These are phyloP conservation scores for Diutina mesorugosa DNA, from an alignment of 1,139 yeast genomes.

Conservation along the genomic window DNA sequence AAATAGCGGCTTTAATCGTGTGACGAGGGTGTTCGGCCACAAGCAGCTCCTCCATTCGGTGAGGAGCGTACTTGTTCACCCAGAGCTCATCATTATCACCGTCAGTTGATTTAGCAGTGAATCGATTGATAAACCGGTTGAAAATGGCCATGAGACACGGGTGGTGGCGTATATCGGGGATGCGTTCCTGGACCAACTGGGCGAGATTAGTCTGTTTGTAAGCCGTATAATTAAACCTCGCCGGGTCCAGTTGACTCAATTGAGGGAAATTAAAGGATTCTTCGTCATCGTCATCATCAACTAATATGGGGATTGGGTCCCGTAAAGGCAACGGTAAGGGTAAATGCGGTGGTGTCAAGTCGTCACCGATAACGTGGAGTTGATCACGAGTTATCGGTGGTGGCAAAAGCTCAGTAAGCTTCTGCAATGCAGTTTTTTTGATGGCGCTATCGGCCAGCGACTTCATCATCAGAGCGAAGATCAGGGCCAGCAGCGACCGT, in stretches of 20 bases:
- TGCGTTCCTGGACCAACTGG: background rate
- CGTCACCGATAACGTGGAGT: constrained; percentile 9
- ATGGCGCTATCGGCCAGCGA: constrained; percentile 6
- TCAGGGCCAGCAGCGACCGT: constrained; percentile 5
- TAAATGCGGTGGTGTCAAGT: background rate
- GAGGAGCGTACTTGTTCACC: background rate
- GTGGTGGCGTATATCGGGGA: background rate
- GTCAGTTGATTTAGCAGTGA: background rate
- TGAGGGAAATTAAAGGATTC: constrained; percentile 3
- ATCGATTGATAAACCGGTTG: background rate
- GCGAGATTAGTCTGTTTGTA: background rate
- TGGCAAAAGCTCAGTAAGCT: constrained; percentile 10
- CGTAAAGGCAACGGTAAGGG: background rate
- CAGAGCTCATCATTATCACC: background rate
- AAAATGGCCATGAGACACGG: background rate
- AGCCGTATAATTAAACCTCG: constrained; percentile 9
- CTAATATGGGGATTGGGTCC: background rate
- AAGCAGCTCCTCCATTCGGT: constrained; percentile 6
- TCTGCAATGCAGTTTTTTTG: constrained; percentile 9
- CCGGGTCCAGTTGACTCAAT: constrained; percentile 26
- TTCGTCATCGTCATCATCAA: constrained; percentile 2
- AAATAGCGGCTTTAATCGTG: constrained; percentile 10
- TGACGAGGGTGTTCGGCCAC: constrained; percentile 18
- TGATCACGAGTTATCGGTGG: constrained; percentile 5
- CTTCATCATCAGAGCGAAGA: constrained; percentile 9